Evolutionary conservation across 441 rosid species (phyloP).

Genomic region (Bruguiera hainesii): DNA sequence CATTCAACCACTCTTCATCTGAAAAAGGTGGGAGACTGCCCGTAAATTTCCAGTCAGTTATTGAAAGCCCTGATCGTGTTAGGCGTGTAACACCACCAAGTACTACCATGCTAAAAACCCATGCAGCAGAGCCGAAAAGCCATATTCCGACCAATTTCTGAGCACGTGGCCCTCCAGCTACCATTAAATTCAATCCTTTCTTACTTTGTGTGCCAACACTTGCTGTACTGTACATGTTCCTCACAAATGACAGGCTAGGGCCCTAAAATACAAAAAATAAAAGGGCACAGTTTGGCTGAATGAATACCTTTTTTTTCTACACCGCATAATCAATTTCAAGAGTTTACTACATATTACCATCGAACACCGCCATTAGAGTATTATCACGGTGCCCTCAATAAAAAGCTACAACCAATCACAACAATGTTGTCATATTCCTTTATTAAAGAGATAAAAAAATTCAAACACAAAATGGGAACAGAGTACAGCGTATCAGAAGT

Average conservation of each 20-base stretch:
- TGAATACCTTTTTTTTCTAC: neutral
- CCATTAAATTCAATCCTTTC: slow-evolving; percentile 71
- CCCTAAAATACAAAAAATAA: slow-evolving; percentile 34
- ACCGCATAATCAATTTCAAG: neutral
- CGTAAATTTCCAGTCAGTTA: slow-evolving; percentile 95
- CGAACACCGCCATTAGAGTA: neutral
- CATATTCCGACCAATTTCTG: slow-evolving; percentile 87
- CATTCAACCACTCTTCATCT: slow-evolving; percentile 72
- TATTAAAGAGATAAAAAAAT: neutral
- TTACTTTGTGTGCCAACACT: slow-evolving; percentile 42
- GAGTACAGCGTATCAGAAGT: neutral
- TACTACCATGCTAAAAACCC: slow-evolving; percentile 92
- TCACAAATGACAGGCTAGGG: slow-evolving; percentile 32
- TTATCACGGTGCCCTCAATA: neutral
- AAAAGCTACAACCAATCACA: neutral
- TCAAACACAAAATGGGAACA: too few relatives aligned
- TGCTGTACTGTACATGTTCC: slow-evolving; percentile 55
- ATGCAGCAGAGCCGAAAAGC: slow-evolving; percentile 93
- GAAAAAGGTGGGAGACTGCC: slow-evolving; percentile 83
- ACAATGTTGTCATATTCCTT: neutral
- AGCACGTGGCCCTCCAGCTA: slow-evolving; percentile 74
- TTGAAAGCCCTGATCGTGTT: slow-evolving; percentile 90
- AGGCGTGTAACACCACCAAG: slow-evolving; percentile 85
- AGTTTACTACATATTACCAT: neutral
- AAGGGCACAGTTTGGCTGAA: neutral